phyloP scores from a whole-genome alignment of 2,329 filamentous ascomycete species.

The Graphiopsis chlorocephala region DNA sequence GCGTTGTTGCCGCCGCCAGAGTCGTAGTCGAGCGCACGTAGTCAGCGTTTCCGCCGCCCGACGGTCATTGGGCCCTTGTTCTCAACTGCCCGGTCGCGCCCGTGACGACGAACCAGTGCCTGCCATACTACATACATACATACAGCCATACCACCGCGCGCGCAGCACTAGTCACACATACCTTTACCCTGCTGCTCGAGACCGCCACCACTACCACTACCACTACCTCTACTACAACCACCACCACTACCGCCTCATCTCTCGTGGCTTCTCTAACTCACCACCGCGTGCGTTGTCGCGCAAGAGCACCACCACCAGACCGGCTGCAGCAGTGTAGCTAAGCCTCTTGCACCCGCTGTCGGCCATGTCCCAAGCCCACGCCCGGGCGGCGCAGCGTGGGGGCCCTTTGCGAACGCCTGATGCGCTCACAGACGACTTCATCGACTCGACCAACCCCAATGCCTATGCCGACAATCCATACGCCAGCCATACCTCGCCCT shows the following conservation, averaged over 20 bases:
- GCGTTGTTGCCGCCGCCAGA: conserved; percentile 4
- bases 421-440: conserved; percentile 26
- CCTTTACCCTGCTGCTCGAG: neutral
- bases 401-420: conserved; percentile 20
- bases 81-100: conserved; percentile 14
- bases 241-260: neutral
- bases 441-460: conserved; percentile 20
- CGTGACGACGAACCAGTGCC: conserved; percentile 14
- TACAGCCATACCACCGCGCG: conserved; percentile 3
- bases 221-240: neutral
- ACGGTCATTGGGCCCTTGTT: conserved; percentile 4
- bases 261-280: neutral
- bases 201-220: neutral
- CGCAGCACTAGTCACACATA: neutral
- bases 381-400: conserved; percentile 23
- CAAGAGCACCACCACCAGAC: conserved; percentile 3
- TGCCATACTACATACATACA: conserved; percentile 2
- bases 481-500: conserved; percentile 20
- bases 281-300: conserved; percentile 13
- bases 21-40: conserved; percentile 5
- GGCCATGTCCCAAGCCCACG: conserved; percentile 17
- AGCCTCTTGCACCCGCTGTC: conserved; percentile 7
- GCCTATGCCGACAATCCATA: conserved; percentile 18
- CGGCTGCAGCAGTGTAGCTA: neutral
- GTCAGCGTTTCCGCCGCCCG: conserved; percentile 11